phyloP scores from a whole-genome alignment of 352 stramenopile species.

The Globisporangium ultimum region DNA sequence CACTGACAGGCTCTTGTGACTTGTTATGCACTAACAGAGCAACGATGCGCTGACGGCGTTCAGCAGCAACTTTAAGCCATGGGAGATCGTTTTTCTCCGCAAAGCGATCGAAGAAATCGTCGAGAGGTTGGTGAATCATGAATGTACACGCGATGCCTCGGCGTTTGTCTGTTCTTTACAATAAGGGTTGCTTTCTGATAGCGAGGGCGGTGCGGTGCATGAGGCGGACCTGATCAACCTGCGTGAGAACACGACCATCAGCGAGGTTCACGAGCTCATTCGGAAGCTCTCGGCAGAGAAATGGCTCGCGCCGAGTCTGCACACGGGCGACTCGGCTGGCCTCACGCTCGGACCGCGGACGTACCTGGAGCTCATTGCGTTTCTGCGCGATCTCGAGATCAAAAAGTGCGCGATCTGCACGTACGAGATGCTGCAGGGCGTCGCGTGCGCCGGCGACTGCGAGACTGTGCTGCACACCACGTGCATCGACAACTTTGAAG shows the following conservation, averaged over 20 bases:
- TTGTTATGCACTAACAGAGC: constrained; percentile 28
- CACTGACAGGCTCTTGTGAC: background rate
- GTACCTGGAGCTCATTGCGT: constrained; percentile 71
- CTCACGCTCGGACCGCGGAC: constrained; percentile 64
- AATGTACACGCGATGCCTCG: no score
- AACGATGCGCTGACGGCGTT: constrained; percentile 74
- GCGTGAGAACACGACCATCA: constrained; percentile 60
- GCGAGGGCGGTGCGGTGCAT: constrained; percentile 60
- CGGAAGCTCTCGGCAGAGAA: constrained; percentile 62
- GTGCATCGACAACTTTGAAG: constrained; percentile 67
- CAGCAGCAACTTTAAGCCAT: constrained; percentile 72
- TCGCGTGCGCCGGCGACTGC: constrained; percentile 34
- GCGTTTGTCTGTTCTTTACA: no score
- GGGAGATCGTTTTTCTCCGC: constrained; percentile 84
- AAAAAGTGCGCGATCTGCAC: constrained; percentile 77
- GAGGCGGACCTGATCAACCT: constrained; percentile 70
- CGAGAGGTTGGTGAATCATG: constrained; percentile 35
- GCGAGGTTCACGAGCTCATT: constrained; percentile 64
- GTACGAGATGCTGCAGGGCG: constrained; percentile 71
- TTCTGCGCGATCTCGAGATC: constrained; percentile 72
- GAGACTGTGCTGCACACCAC: constrained; percentile 41
- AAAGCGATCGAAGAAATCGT: constrained; percentile 82
- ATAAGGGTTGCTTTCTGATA: constrained; percentile 10
- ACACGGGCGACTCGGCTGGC: constrained; percentile 30
- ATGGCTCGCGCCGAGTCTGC: constrained; percentile 52